Conservation (phyloP, 306 rosid genomes). For the Hippophae tibetana region DNA sequence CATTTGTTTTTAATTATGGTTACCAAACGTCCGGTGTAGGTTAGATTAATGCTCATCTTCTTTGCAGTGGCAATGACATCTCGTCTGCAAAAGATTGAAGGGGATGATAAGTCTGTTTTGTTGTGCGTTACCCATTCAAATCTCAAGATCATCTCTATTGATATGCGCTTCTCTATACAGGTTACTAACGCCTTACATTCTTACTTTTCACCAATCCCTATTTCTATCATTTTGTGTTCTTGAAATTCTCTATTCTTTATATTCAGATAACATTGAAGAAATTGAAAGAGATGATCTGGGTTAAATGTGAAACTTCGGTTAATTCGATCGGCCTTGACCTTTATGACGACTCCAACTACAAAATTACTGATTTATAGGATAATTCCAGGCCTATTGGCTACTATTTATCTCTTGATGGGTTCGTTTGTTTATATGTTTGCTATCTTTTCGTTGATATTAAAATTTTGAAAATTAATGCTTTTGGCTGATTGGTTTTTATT, state of each 20-base stretch:
- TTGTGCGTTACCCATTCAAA: conserved; percentile 65
- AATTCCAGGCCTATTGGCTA: conserved; percentile 56
- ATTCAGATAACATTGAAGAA: conserved; percentile 47
- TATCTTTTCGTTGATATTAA: not conserved
- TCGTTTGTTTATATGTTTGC: not conserved
- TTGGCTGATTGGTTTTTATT: not conserved
- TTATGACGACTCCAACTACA: conserved; percentile 50
- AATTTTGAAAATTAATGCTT: not conserved
- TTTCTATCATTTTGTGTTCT: not conserved
- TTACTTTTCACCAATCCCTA: not conserved
- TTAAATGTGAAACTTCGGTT: conserved; percentile 67
- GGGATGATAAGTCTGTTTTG: conserved; percentile 53
- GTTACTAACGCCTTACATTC: conserved; percentile 11
- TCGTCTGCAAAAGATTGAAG: conserved; percentile 44
- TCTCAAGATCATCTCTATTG: conserved; percentile 56
- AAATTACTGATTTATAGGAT: conserved; percentile 50
- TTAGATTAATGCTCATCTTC: too few relatives aligned
- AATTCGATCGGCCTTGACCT: conserved; percentile 67
- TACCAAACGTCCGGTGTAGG: too few relatives aligned
- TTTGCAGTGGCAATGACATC: conserved; percentile 35
- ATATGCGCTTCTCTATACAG: conserved; percentile 64
- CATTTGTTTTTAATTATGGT: too few relatives aligned
- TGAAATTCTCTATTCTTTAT: too few relatives aligned
- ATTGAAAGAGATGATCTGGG: conserved; percentile 76
- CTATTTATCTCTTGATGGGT: conserved; percentile 85